phyloP scores from a whole-genome alignment of 345 rosid genomes.

The Chamaenerion angustifolium region DNA sequence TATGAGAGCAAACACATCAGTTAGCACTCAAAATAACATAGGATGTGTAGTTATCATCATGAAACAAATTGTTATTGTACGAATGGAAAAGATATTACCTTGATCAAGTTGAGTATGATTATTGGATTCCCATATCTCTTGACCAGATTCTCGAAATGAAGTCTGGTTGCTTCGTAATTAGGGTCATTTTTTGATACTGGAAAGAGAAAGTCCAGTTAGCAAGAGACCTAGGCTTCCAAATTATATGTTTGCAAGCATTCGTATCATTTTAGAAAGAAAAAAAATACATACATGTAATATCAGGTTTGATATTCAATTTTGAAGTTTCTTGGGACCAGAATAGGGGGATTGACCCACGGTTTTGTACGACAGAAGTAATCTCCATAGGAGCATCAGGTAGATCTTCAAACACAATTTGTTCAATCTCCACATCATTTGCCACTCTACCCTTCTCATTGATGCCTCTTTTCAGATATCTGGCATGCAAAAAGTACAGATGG shows the following conservation, averaged over 20 bases:
- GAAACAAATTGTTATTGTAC: not conserved
- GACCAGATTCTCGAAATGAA: constrained; percentile 83
- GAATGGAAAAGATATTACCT: constrained; percentile 30
- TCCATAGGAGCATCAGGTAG: constrained; percentile 55
- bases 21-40: no score
- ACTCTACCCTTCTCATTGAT: constrained; percentile 97
- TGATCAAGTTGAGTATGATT: constrained; percentile 79
- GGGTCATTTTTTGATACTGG: constrained; percentile 77
- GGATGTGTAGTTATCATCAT: no score
- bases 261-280: not conserved
- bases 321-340: constrained; percentile 99
- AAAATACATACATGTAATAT: constrained; percentile 58
- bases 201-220: constrained; percentile 10
- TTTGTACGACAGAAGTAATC: constrained; percentile 90
- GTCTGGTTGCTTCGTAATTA: constrained; percentile 73
- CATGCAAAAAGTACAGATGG: not conserved
- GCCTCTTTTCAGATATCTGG: constrained; percentile 82
- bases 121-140: constrained; percentile 93
- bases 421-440: constrained; percentile 98
- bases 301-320: constrained; percentile 79
- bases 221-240: not conserved
- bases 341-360: constrained; percentile 92
- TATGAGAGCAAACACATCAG: no score
- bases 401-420: constrained; percentile 87
- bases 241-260: not conserved